Evolutionary conservation across 2,329 filamentous ascomycete genomes (phyloP).

Genomic region (Pseudopithomyces maydicus): DNA sequence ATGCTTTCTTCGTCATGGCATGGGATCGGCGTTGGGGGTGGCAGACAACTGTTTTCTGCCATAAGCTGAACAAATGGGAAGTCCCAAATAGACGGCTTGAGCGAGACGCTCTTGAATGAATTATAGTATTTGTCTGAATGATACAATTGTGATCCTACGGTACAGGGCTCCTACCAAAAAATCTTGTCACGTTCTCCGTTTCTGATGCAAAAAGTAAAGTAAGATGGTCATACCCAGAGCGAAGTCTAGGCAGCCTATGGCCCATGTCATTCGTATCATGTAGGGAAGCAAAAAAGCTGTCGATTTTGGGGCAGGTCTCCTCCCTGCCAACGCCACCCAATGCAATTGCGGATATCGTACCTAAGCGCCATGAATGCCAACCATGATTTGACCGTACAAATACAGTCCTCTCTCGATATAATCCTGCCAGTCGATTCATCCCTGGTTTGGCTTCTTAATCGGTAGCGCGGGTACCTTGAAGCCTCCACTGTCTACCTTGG

Average conservation of each 20-base stretch:
- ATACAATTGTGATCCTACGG: background rate
- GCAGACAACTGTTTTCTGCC: slow-evolving; percentile 20
- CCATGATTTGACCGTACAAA: background rate
- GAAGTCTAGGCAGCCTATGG: too few species aligned
- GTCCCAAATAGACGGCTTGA: slow-evolving; percentile 24
- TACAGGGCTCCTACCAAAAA: too few species aligned
- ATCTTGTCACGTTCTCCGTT: background rate
- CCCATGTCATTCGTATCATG: too few species aligned
- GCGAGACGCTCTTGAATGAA: slow-evolving; percentile 1
- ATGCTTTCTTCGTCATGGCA: slow-evolving; percentile 42
- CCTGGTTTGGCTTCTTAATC: slow-evolving; percentile 64
- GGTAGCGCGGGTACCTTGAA: slow-evolving; percentile 86
- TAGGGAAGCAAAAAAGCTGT: too few species aligned
- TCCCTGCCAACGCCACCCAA: slow-evolving; percentile 8
- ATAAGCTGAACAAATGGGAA: slow-evolving; percentile 20
- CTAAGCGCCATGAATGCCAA: slow-evolving; percentile 7
- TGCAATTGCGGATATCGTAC: slow-evolving; percentile 5
- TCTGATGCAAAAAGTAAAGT: too few species aligned
- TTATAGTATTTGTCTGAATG: background rate
- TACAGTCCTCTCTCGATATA: background rate
- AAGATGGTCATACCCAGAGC: too few species aligned
- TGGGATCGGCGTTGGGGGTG: slow-evolving; percentile 46
- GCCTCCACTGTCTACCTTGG: slow-evolving; percentile 61
- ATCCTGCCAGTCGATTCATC: background rate
- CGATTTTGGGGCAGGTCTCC: background rate